Base-by-base conservation (phyloP, 331 rosid genomes). In the Spiraea crenata region DNA sequence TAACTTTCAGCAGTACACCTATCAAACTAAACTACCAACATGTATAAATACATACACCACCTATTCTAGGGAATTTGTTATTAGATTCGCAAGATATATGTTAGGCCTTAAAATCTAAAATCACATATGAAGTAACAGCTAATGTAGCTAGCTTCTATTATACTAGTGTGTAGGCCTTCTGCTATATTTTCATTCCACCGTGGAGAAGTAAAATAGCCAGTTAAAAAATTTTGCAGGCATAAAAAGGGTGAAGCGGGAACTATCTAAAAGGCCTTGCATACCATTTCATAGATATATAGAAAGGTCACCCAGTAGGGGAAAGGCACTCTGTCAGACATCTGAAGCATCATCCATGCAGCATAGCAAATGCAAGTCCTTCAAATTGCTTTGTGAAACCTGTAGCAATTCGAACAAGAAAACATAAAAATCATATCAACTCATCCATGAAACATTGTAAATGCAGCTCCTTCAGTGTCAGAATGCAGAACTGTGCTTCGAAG, bases 261-360 rank as follows among this genome's bases (percentile, higher is more conserved):
- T 46, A 45, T 25, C 2, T 25, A 25, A 25, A 25, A 25, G 31
- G 16, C 8, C 48, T 47, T 19, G 62, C 15, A 11, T 3, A 19
- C 38, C 12, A 60, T 65, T 71, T 38, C 31, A 38, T 39, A 60
- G 17, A 40, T 63, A 48, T 10, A 41, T 84, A 35, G 98, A 96
- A 73, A 91, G 96, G 83, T 95, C 99, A 65, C 99, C 99, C 63
- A 95, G 93, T 75, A 95, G 79, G 19, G 98, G 98, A 86, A 95
- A 95, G 59, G 91, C 93, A 78, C 99, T 91, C 76, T 95, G 99
- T 42, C 98, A 89, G 69, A 95, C 92, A 85, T 95, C 99, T 31
- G 85, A 63, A 79, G 96, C 97, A 42, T 91, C 97, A 79, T 95
- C 99, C 80, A 75, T 69, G 80, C 99, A 95, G 70, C 93, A 89